Base-by-base conservation (phyloP, 805 yeast species). In the Myxozyma kluyveri region DNA sequence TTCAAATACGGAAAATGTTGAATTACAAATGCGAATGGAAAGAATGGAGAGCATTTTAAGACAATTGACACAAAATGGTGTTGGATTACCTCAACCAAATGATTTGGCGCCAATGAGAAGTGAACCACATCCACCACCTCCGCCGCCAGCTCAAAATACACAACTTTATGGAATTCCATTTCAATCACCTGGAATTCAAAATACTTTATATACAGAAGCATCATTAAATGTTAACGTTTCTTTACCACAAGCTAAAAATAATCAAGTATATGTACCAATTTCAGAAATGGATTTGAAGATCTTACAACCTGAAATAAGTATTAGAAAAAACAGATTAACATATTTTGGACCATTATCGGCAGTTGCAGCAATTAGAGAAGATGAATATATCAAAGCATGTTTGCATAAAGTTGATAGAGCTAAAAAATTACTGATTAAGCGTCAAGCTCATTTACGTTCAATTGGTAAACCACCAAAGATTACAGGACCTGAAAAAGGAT, bases 261-360 rank as follows among this genome's bases (percentile, higher is more conserved):
- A 24, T 14, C 7, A 35, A 21, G 45, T 33, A 3, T 31, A 36
- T 7, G 45, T 39, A n/a, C 47, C 46, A 2, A 31, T 50, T 3
- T 47, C 55, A 7, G 45, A 47, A 24, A 42, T 38, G 49, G 54
- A 46, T 26, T 35, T 49, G 54, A 42, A 29, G 9, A 18, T 50
- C 1, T 32, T 50, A 12, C 45, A 40, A 19, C 56, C 56, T 3
- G 59, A 55, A 22, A 32, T 55, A 36, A 36, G 45, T 26, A 42
- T 55, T 14, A 55, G 49, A 35, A 21, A 21, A 32, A 55, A 52
- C 18, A 41, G 59, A n/a, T n/a, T 55, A 4, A 32, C 50, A 1
- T 55, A 55, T 21, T 49, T 55, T 18, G 59, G 59, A 12, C 50
- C 58, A 14, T 32, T 47, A 4, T 48, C 57, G 5, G 45, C 44